Evolutionary conservation across 805 yeast genomes (phyloP).

Genomic region (Wickerhamomyces kurtzmanii): DNA sequence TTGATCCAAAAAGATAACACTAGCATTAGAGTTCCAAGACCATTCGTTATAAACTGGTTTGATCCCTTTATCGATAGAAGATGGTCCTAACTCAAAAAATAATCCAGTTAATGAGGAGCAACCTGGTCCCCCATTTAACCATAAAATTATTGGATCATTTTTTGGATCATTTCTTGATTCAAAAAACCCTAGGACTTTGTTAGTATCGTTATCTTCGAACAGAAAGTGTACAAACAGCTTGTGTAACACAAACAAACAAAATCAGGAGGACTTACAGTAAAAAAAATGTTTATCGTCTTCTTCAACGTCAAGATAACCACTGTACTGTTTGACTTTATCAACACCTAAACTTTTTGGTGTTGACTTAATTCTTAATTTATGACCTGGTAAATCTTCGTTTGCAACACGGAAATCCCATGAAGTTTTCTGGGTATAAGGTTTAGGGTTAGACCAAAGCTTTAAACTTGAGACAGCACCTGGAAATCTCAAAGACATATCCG

Average conservation of each 20-base stretch:
- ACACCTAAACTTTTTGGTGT: conserved; percentile 63
- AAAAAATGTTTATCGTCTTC: conserved; percentile 85
- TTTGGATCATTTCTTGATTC: conserved; percentile 85
- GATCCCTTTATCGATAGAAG: conserved; percentile 50
- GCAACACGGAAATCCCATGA: conserved; percentile 30
- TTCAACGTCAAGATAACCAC: conserved; percentile 78
- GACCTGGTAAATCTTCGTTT: conserved; percentile 29
- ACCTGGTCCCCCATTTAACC: conserved; percentile 96
- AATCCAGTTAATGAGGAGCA: conserved; percentile 84
- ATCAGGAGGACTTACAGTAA: conserved; percentile 28
- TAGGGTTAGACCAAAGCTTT: conserved; percentile 41
- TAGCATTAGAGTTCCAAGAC: conserved; percentile 81
- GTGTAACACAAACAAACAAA: background rate
- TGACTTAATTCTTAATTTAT: conserved; percentile 52
- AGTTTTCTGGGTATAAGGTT: conserved; percentile 19
- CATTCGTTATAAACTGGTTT: conserved; percentile 63
- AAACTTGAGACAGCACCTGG: conserved; percentile 46
- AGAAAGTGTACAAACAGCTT: background rate
- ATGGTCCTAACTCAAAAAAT: conserved; percentile 81
- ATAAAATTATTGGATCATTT: conserved; percentile 75
- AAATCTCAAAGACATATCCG: conserved; percentile 49
- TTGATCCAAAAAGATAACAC: conserved; percentile 80
- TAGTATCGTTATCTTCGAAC: too few species aligned
- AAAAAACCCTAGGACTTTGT: too few species aligned
- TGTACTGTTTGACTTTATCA: conserved; percentile 71